Percentiles rank a stretch among this genome's conserved stretches.
Evolutionary conservation across 306 rosid species (phyloP).

Genomic region (Ceratonia siliqua): DNA sequence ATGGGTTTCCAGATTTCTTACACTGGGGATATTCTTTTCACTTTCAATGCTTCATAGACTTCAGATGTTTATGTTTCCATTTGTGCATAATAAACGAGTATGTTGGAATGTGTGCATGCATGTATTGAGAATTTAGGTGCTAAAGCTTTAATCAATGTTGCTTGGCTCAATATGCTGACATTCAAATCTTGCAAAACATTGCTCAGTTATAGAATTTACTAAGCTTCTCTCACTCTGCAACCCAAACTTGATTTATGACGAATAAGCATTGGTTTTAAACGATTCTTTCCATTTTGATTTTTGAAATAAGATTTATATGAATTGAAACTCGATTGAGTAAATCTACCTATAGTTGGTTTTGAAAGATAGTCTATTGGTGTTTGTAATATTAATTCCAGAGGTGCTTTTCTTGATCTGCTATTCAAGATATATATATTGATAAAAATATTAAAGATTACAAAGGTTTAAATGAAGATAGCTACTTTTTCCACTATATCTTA

Average conservation of each 20-base stretch:
- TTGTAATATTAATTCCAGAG: too few relatives aligned
- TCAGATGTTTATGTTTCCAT: background rate
- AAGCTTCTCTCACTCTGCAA: background rate
- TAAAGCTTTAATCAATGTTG: background rate
- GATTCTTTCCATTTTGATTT: background rate
- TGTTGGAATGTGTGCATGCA: background rate
- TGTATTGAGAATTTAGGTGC: background rate
- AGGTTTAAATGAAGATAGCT: background rate
- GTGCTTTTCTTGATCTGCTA: too few relatives aligned
- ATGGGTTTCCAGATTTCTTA: too few relatives aligned
- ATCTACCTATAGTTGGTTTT: background rate
- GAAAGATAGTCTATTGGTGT: background rate
- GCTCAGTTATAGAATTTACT: background rate
- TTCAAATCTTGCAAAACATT: background rate
- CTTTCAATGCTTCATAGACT: background rate
- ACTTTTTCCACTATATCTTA: background rate
- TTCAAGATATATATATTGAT: too few relatives aligned
- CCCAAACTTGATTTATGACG: background rate
- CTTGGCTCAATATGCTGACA: background rate
- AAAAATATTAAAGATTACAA: too few relatives aligned
- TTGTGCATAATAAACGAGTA: background rate
- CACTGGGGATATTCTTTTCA: background rate
- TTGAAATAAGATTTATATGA: background rate
- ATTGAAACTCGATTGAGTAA: background rate
- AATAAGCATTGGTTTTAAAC: background rate